Conservation (phyloP, 78 protist genomes). For the Dictyostelium purpureum region DNA sequence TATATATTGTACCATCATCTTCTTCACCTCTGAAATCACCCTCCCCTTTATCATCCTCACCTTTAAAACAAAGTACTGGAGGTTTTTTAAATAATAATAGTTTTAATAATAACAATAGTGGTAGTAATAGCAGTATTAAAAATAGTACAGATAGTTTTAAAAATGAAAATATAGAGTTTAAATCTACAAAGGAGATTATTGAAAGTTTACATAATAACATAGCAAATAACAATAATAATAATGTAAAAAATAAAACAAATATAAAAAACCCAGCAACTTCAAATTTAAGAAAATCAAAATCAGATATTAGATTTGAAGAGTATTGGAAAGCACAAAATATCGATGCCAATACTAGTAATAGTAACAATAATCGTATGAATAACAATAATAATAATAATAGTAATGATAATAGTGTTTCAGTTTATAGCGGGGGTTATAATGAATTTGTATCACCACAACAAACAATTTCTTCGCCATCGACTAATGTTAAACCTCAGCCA, state of each 20-base stretch:
- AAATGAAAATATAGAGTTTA: background rate
- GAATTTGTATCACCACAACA: background rate
- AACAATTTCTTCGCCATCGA: background rate
- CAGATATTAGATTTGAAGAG: background rate
- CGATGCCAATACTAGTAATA: background rate
- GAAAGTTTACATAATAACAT: background rate
- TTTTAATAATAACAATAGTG: background rate
- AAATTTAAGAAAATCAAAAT: constrained; percentile 34
- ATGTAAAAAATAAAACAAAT: background rate
- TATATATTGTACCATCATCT: background rate
- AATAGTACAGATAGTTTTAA: background rate
- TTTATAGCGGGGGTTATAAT: background rate
- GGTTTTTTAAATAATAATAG: background rate
- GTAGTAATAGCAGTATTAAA: background rate
- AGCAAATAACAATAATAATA: background rate
- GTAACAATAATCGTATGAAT: background rate
- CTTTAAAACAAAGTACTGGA: too few relatives aligned
- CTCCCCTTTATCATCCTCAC: background rate
- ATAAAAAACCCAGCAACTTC: background rate
- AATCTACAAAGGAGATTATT: background rate
- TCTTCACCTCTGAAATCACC: background rate
- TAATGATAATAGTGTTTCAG: background rate
- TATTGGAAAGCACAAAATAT: background rate
- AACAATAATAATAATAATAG: background rate
- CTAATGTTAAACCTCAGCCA: background rate